These are phyloP conservation scores for Stropharia rugosoannulata DNA, from an alignment of 768 basidiomycete genomes.

Conservation along the genomic window DNA sequence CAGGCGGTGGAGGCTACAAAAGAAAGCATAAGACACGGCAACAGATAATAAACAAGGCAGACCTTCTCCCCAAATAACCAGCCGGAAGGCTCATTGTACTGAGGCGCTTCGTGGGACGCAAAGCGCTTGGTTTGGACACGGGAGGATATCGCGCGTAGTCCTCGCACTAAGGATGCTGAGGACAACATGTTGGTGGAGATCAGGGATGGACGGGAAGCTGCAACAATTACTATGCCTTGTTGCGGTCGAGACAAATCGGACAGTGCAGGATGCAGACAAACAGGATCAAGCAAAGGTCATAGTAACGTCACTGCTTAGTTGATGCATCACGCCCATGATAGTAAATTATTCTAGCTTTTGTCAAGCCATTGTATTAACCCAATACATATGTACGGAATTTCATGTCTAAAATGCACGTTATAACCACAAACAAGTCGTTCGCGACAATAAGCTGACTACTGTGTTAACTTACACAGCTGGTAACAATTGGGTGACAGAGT, in stretches of 20 bases:
- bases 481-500: too few species aligned
- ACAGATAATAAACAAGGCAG: constrained; percentile 8
- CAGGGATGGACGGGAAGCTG: neutral
- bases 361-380: too few species aligned
- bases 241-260: constrained; percentile 7
- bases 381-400: too few species aligned
- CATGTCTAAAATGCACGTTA: neutral
- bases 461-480: too few species aligned
- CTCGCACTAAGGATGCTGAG: constrained; percentile 42
- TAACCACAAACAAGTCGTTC: too few species aligned
- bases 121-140: constrained; percentile 43
- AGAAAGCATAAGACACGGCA: neutral
- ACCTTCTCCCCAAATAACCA: constrained; percentile 92
- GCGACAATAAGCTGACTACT: too few species aligned
- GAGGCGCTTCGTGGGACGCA: constrained; percentile 76
- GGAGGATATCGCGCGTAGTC: constrained; percentile 36
- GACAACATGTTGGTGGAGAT: constrained; percentile 31
- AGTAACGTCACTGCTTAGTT: too few species aligned
- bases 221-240: neutral
- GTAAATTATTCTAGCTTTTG: too few species aligned
- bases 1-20: constrained; percentile 67
- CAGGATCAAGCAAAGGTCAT: constrained; percentile 12
- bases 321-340: too few species aligned
- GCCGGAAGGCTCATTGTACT: constrained; percentile 88
- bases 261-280: constrained; percentile 13